Conservation (phyloP, 1,284 basidiomycete genomes). For the Vanrija humicola region DNA sequence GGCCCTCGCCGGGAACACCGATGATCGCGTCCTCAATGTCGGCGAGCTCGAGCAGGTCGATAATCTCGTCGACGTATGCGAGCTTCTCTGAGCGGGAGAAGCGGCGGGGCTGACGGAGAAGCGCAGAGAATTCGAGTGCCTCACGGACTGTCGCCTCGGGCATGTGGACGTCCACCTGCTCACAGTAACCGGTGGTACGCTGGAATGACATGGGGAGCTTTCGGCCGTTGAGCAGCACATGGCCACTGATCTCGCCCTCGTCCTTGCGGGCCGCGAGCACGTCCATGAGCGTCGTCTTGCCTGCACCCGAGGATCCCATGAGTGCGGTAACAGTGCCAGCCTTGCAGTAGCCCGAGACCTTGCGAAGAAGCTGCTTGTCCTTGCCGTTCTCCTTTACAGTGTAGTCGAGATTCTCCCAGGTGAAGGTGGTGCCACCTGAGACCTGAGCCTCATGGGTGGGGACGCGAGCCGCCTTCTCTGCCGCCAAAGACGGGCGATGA, state of each 20-base stretch:
- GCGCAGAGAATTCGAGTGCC: slow-evolving; percentile 73
- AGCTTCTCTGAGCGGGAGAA: slow-evolving; percentile 57
- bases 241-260: slow-evolving; percentile 41
- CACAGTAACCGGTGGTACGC: slow-evolving; percentile 51
- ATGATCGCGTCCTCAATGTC: slow-evolving; percentile 53
- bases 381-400: slow-evolving; percentile 41
- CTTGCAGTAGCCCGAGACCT: slow-evolving; percentile 53
- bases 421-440: slow-evolving; percentile 27
- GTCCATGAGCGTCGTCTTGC: slow-evolving; percentile 50
- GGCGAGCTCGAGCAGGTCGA: slow-evolving; percentile 53
- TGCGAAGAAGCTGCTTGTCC: slow-evolving; percentile 48
- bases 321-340: slow-evolving; percentile 52
- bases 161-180: slow-evolving; percentile 38
- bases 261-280: slow-evolving; percentile 49
- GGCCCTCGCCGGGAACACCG: slow-evolving; percentile 49
- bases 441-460: too few species aligned
- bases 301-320: slow-evolving; percentile 48
- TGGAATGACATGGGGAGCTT: slow-evolving; percentile 51
- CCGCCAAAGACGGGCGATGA: too few species aligned
- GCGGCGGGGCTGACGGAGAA: slow-evolving; percentile 68
- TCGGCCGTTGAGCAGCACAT: slow-evolving; percentile 52
- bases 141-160: slow-evolving; percentile 61
- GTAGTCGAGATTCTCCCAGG: slow-evolving; percentile 51
- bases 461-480: too few species aligned
- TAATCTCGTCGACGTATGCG: slow-evolving; percentile 54